phyloP scores from a whole-genome alignment of 768 basidiomycete species.

The Lentinus brumalis region DNA sequence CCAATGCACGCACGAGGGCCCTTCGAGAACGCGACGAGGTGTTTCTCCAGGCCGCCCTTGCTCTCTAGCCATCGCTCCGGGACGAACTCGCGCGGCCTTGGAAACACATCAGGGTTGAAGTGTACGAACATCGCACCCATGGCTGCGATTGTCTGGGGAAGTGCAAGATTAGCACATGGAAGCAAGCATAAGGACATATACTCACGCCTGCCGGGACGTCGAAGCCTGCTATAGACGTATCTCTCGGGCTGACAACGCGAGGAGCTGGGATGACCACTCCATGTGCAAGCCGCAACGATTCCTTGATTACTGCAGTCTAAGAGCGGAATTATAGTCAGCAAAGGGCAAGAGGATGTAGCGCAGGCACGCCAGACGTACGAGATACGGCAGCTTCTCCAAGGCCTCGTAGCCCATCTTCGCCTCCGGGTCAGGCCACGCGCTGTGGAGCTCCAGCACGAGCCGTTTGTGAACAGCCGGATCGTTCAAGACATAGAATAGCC shows the following conservation, averaged over 20 bases:
- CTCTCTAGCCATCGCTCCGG: slow-evolving; percentile 47
- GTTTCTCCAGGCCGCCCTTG: slow-evolving; percentile 40
- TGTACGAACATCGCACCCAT: slow-evolving; percentile 44
- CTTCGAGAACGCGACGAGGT: slow-evolving; percentile 46
- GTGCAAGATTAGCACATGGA: neutral
- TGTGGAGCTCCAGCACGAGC: slow-evolving; percentile 36
- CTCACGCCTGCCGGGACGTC: slow-evolving; percentile 42
- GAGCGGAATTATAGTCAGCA: too few relatives aligned
- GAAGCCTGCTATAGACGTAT: slow-evolving; percentile 37
- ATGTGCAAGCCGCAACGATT: slow-evolving; percentile 44
- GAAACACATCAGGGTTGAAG: slow-evolving; percentile 41
- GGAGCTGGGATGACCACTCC: slow-evolving; percentile 42
- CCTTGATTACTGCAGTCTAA: slow-evolving; percentile 51
- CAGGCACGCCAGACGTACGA: slow-evolving; percentile 34
- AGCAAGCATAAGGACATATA: neutral
- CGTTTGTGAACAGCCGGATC: slow-evolving; percentile 32
- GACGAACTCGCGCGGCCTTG: slow-evolving; percentile 39
- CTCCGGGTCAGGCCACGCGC: slow-evolving; percentile 46
- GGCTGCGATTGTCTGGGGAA: slow-evolving; percentile 41
- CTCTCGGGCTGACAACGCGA: slow-evolving; percentile 40
- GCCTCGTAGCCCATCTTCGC: slow-evolving; percentile 33
- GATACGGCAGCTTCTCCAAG: slow-evolving; percentile 48
- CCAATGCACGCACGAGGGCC: slow-evolving; percentile 49
- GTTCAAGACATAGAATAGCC: slow-evolving; percentile 36
- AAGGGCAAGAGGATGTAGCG: too few relatives aligned